Conservation (phyloP, 169 alveolate species). For the Theileria annulata region DNA sequence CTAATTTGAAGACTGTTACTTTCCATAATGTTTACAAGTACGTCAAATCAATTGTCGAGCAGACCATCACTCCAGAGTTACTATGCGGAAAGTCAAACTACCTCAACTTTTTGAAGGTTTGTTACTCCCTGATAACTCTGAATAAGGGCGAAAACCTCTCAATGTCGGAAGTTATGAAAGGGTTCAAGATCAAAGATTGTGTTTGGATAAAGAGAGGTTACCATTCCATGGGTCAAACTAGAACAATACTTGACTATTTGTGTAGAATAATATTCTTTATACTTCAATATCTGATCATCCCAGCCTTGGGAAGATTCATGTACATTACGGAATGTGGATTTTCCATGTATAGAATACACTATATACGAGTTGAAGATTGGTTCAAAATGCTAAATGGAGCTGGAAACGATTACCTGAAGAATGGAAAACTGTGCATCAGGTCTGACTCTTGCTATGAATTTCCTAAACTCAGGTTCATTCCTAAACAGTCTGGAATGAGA, state of each 20-base stretch:
- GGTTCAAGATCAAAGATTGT: constrained; percentile 44
- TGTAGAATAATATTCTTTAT: constrained; percentile 49
- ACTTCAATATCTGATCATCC: constrained; percentile 50
- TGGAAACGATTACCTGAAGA: constrained; percentile 3
- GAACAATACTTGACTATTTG: constrained; percentile 47
- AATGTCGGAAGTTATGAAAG: constrained; percentile 58
- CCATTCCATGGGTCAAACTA: constrained; percentile 36
- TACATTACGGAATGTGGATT: constrained; percentile 51
- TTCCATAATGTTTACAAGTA: constrained; percentile 19
- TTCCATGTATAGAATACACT: constrained; percentile 42
- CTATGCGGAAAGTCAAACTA: constrained; percentile 43
- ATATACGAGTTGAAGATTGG: constrained; percentile 53
- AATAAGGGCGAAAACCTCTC: constrained; percentile 56
- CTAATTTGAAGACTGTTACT: constrained; percentile 5
- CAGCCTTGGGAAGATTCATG: constrained; percentile 44
- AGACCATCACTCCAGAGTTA: constrained; percentile 24
- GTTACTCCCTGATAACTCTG: constrained; percentile 42
- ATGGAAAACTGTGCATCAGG: background rate
- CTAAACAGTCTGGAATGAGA: constrained; percentile 64
- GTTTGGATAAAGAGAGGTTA: constrained; percentile 19
- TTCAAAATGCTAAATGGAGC: constrained; percentile 43
- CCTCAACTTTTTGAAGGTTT: constrained; percentile 20
- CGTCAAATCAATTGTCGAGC: constrained; percentile 11
- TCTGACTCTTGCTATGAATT: background rate
- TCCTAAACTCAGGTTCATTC: constrained; percentile 50